phyloP scores from a whole-genome alignment of 345 rosid species.

The Salix koriyanagi region DNA sequence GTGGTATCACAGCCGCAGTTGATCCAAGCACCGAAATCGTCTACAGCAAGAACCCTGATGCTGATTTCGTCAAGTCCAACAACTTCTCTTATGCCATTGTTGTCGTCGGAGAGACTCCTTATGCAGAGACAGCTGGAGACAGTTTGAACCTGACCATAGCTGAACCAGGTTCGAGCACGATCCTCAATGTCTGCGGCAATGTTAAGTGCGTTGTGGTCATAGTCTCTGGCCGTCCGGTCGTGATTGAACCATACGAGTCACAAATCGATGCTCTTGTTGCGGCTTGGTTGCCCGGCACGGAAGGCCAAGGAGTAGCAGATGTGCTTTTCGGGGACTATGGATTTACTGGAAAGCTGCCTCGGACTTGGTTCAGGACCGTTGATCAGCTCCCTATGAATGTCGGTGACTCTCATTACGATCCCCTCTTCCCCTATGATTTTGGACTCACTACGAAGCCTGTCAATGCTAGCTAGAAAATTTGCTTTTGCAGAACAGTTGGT shows the following conservation, averaged over 20 bases:
- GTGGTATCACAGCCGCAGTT: conserved; percentile 8
- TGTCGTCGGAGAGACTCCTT: conserved; percentile 25
- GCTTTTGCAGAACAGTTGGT: neutral
- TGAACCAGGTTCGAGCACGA: conserved; percentile 7
- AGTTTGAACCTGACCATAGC: conserved; percentile 11
- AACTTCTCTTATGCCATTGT: conserved; percentile 23
- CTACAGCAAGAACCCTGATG: conserved; percentile 13
- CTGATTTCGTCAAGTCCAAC: neutral
- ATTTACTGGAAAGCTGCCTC: conserved; percentile 20
- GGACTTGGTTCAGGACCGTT: conserved; percentile 10
- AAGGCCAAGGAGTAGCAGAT: conserved; percentile 24
- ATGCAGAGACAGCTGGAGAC: conserved; percentile 12
- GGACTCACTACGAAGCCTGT: conserved; percentile 30
- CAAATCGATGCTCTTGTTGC: conserved; percentile 16
- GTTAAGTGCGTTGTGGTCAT: conserved; percentile 21
- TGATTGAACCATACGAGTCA: conserved; percentile 10
- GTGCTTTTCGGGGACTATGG: conserved; percentile 25
- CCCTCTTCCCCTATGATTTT: conserved; percentile 38
- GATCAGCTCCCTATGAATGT: conserved; percentile 22
- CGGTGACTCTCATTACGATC: conserved; percentile 39
- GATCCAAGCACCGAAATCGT: conserved; percentile 15
- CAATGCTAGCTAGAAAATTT: neutral
- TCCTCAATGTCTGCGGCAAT: conserved; percentile 7
- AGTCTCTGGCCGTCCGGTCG: conserved; percentile 18
- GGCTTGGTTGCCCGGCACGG: conserved; percentile 23